Evolutionary conservation across 2,329 filamentous ascomycete genomes (phyloP), one percentile per base, ranked within the genome.

Genomic region (Clathrospora elynae): DNA sequence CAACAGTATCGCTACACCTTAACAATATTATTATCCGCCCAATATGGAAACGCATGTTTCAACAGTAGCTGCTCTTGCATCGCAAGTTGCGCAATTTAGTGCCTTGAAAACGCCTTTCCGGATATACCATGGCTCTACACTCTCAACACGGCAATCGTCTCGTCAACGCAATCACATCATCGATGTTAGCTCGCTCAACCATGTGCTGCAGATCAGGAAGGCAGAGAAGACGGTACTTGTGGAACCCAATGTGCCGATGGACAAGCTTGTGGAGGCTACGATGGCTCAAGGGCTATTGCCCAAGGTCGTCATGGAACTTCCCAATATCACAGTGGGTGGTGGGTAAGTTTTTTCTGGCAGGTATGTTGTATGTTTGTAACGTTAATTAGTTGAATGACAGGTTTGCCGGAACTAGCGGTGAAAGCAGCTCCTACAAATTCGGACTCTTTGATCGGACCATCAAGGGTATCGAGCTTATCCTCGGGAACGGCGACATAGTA

Each of bases 231-330:
- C 71, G 9, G 74, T 72, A 33, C 56, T 82, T 0, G 84, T 86
- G 1, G 84, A 88, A 58, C 83, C 84, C 0, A 88, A 87, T 52
- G 84, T 88, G 3, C 74, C 82, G 0, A 87, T 88, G 83, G 83
- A 86, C 45, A 70, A 71, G 1, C 73, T 88, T 2, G 78, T 87
- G 1, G 75, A 78, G 38, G 80, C 76, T 1, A 83, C 83, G 0
- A 55, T 84, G 32, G 64, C 69, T 4, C 60, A 80, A 34, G 78
- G 78, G 0, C 70, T 87, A 0, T 67, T 88, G 1, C 84, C 79
- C 1, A 79, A 78, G 0, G 83, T 88, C 0, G 83, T 88, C 3
- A 86, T 87, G 80, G 85, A 88, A 55, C 84, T 88, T 35, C 84
- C 84, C 0, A 83, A 83, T 0, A 88, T 87, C 49, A 88, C 85